These are phyloP conservation scores for Melastoma candidum DNA, from an alignment of 441 rosid genomes.

Conservation along the genomic window DNA sequence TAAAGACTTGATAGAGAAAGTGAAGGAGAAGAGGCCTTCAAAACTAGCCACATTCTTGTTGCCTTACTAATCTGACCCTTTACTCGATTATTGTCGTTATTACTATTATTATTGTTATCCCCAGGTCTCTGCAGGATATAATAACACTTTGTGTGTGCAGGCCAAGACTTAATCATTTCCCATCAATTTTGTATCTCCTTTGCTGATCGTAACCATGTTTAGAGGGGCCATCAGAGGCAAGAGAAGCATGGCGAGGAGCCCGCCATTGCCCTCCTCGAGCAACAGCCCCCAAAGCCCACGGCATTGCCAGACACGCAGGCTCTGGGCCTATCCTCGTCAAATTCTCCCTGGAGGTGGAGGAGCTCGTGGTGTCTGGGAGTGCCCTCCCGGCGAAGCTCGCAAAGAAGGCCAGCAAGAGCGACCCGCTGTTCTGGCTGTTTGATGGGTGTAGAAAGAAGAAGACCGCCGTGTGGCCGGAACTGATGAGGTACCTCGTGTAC, in stretches of 20 bases:
- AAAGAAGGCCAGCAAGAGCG: constrained; percentile 31
- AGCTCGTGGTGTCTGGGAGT: constrained; percentile 12
- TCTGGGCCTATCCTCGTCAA: constrained; percentile 17
- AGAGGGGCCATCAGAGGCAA: constrained; percentile 39
- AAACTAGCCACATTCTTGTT: no score
- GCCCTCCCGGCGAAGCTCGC: constrained; percentile 14
- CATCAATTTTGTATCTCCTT: no score
- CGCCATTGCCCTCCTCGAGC: constrained; percentile 18
- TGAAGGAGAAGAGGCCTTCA: no score
- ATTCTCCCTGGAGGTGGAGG: constrained; percentile 13
- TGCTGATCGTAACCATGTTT: constrained; percentile 30
- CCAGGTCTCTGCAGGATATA: no score
- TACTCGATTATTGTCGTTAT: no score
- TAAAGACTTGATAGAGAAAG: no score
- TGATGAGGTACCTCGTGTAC: constrained; percentile 58
- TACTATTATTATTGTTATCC: no score
- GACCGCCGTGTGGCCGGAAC: constrained; percentile 55
- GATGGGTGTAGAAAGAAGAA: constrained; percentile 43
- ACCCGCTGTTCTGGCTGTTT: constrained; percentile 54
- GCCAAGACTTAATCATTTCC: no score
- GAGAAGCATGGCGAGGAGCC: constrained; percentile 36
- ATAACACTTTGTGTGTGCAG: no score
- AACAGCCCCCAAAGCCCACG: constrained; percentile 27
- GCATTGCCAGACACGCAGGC: constrained; percentile 29
- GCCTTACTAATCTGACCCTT: no score